Evolutionary conservation across 805 yeast genomes (phyloP).

Genomic region (Yamadazyma nakazawae): DNA sequence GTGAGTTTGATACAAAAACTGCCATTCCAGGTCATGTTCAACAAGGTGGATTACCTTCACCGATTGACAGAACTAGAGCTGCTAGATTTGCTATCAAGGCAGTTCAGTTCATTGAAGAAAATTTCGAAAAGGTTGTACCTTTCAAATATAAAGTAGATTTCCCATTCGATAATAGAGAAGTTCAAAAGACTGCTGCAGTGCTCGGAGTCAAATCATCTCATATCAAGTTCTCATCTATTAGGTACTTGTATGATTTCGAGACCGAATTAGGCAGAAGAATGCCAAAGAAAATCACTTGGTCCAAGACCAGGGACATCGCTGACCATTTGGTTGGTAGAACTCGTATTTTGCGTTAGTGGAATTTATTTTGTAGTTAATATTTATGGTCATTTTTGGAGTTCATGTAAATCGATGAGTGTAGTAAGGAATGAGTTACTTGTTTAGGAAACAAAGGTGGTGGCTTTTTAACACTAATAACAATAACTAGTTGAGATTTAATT

Average conservation of each 20-base stretch:
- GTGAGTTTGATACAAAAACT: constrained; percentile 83
- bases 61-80: constrained; percentile 89
- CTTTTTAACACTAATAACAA: no score
- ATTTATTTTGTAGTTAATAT: neutral
- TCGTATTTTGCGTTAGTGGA: constrained; percentile 13
- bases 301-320: constrained; percentile 65
- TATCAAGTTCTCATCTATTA: constrained; percentile 68
- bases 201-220: constrained; percentile 80
- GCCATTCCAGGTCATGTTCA: constrained; percentile 98
- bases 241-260: constrained; percentile 80
- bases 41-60: constrained; percentile 94
- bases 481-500: no score
- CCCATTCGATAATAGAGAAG: constrained; percentile 29
- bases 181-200: constrained; percentile 64
- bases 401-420: no score
- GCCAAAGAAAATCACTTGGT: constrained; percentile 89
- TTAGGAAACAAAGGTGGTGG: no score
- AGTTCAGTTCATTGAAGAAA: constrained; percentile 78
- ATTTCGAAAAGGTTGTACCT: constrained; percentile 18
- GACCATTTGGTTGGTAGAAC: constrained; percentile 80
- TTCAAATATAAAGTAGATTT: constrained; percentile 29
- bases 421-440: no score
- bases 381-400: neutral
- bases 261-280: constrained; percentile 78
- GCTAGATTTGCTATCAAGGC: constrained; percentile 88